These are phyloP conservation scores for Luffa acutangula DNA, from an alignment of 306 rosid genomes.

Conservation along the genomic window DNA sequence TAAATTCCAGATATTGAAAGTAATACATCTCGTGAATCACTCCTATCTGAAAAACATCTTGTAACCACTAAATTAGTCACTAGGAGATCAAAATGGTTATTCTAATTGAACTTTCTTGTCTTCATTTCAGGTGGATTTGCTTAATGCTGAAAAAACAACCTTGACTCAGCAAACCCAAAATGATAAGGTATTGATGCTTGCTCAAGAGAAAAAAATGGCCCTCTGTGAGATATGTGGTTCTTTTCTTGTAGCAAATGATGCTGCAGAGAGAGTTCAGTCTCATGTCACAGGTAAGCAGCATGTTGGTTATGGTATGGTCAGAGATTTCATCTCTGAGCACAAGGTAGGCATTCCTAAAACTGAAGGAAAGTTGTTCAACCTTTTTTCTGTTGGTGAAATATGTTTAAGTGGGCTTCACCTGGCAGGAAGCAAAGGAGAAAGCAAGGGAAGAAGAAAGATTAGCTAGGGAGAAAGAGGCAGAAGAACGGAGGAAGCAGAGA, in stretches of 20 bases:
- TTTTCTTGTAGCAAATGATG: conserved; percentile 98
- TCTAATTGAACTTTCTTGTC: background rate
- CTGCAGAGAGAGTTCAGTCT: conserved; percentile 93
- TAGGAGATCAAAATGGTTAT: background rate
- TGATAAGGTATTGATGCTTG: conserved; percentile 69
- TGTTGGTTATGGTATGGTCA: conserved; percentile 98
- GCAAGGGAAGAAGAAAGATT: conserved; percentile 73
- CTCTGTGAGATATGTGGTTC: conserved; percentile 98
- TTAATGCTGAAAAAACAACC: conserved; percentile 73
- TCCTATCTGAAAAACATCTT: background rate
- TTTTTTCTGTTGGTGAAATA: conserved; percentile 7
- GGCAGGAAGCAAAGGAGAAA: conserved; percentile 76
- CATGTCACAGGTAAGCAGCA: conserved; percentile 97
- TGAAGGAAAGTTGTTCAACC: background rate
- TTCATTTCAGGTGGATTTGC: conserved; percentile 61
- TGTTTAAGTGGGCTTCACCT: conserved; percentile 9
- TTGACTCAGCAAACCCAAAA: conserved; percentile 63
- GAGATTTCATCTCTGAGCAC: conserved; percentile 74
- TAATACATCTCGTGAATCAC: background rate
- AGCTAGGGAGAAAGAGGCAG: conserved; percentile 79
- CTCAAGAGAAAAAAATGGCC: conserved; percentile 97
- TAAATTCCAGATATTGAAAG: background rate
- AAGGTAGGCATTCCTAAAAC: conserved; percentile 38
- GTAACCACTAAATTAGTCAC: background rate
- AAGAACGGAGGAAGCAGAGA: conserved; percentile 71